Evolutionary conservation across 352 stramenopile genomes (phyloP), one percentile per base, ranked within the genome.

Genomic region (Globisporangium alternatum): DNA sequence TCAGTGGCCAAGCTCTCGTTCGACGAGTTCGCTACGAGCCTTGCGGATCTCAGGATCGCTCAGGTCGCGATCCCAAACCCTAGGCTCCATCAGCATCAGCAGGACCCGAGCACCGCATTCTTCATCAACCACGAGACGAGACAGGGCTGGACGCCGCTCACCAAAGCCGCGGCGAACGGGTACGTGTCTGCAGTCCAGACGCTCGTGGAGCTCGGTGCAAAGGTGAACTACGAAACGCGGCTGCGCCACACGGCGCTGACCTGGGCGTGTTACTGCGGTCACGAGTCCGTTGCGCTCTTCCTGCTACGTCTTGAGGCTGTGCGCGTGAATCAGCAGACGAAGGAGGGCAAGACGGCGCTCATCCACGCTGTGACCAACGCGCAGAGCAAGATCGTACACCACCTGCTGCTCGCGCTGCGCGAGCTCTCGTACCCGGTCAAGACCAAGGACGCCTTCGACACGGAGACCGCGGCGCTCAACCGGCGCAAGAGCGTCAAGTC

Each of bases 191-290:
- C 57, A 0, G 53, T 84, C 0, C 65, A 81, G 41, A 48, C 78
- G 56, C 66, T 92, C n/a, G 25, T 92, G 1, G 51, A 66, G 2
- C 54, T 88, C 28, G 83, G 80, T 7, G 80, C 74, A 0, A 57
- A 77, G 17, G 39, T 85, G 37, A 61, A 81, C 6, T 64, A 84
- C 21, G 83, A 94, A 65, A 81, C 74, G 1, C 72, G 77, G 5
- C 74, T 90, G 21, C 66, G 74, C 19, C 85, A 94, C 56, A 90
- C 83, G 22, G 72, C 85, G 5, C 74, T 92, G 68, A 92, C 83
- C 8, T 92, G 85, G 85, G 85, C 85, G 19, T 79, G 75, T 19
- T 91, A 84, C 60, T 91, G 81, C 49, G 85, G 85, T 3, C 83
- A 94, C 51, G 84, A 92, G 52, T 63, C 69, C 2, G 74, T 89